Evolutionary conservation across 2,329 filamentous ascomycete species (phyloP).

Genomic region (Fusarium vanettenii): DNA sequence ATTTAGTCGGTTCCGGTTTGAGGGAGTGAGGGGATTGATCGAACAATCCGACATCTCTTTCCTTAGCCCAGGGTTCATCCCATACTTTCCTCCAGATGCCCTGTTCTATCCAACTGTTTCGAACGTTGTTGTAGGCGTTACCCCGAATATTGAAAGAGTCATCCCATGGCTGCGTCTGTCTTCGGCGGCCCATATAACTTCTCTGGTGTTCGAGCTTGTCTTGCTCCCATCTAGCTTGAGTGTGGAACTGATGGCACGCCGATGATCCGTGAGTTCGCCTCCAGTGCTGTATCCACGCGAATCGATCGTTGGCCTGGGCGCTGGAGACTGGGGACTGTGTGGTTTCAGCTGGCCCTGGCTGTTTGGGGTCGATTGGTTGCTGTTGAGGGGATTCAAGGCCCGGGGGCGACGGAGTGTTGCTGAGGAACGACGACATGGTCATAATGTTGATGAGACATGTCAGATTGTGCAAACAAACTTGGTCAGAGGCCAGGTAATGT

Average conservation of each 20-base stretch:
- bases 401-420: neutral
- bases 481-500: neutral
- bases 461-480: neutral
- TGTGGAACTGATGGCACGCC: neutral
- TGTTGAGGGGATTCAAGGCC: conserved; percentile 8
- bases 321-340: neutral
- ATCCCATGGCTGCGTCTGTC: conserved; percentile 22
- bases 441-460: neutral
- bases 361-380: neutral
- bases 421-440: neutral
- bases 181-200: neutral
- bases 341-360: conserved; percentile 2
- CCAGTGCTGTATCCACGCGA: neutral
- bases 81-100: conserved; percentile 20
- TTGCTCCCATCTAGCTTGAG: neutral
- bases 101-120: conserved; percentile 20
- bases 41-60: neutral
- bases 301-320: neutral
- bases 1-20: neutral
- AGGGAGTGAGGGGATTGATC: neutral
- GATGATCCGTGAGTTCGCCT: neutral
- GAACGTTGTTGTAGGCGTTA: conserved; percentile 19
- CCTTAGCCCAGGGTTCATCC: conserved; percentile 3
- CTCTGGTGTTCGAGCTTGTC: neutral
- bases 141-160: neutral